Percentiles rank a stretch among this genome's conserved stretches.
Evolutionary conservation across 2,329 filamentous ascomycete genomes (phyloP).

Genomic region (Ceratocystis smalleyi): DNA sequence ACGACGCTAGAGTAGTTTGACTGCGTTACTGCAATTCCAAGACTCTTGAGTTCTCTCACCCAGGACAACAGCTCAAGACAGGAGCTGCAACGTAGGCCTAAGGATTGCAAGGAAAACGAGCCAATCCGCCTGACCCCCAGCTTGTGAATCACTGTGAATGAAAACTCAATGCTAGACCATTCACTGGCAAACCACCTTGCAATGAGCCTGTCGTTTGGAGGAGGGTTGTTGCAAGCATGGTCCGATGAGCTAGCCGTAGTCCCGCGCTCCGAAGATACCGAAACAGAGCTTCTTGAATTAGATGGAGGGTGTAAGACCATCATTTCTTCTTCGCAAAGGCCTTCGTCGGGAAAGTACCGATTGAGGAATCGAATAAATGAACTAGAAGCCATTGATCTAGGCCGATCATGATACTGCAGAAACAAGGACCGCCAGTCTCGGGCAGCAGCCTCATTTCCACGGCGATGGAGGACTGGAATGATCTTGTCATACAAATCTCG

Average conservation of each 20-base stretch:
- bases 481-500: conserved; percentile 35
- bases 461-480: conserved; percentile 35
- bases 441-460: conserved; percentile 32
- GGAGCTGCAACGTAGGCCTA: conserved; percentile 41
- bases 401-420: conserved; percentile 19
- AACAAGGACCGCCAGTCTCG: conserved; percentile 33
- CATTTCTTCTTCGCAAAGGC: conserved; percentile 27
- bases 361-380: conserved; percentile 35
- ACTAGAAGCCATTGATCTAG: conserved; percentile 23
- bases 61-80: conserved; percentile 5
- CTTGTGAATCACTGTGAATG: conserved; percentile 52
- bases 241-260: neutral
- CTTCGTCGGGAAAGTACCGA: conserved; percentile 31
- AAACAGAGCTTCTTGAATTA: neutral
- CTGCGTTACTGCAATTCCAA: conserved; percentile 46
- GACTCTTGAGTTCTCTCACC: conserved; percentile 20
- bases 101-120: conserved; percentile 59
- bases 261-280: neutral
- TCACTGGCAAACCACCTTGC: conserved; percentile 65
- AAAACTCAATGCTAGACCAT: conserved; percentile 56
- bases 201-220: conserved; percentile 50
- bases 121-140: conserved; percentile 60
- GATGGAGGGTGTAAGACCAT: conserved; percentile 16
- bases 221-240: neutral
- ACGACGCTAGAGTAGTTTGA: conserved; percentile 52